Base-by-base conservation (phyloP, 176 grass and related monocot species). In the Areca catechu region DNA sequence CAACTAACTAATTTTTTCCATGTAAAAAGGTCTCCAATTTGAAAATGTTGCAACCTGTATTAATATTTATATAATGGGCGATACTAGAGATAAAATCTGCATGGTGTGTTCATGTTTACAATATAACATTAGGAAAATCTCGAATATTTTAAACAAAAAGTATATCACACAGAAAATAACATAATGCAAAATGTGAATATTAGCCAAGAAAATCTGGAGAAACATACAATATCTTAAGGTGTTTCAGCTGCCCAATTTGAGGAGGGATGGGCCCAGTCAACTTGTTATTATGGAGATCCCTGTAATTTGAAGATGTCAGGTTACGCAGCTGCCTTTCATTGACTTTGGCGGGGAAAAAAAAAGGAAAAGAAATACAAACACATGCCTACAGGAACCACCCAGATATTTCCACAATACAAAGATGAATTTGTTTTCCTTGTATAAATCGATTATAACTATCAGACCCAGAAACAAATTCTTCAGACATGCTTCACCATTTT, bases 271-370 rank as follows among this genome's bases (percentile, higher is more conserved):
- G 88, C 25, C 94, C 88, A 1, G 88, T 98, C 79, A 98, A 83
- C 81, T 98, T 98, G 85, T 98, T 98, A 76, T 89, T 98, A 74
- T 93, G 94, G 49, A 98, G 81, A 79, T 98, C 94, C 88, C 94
- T 98, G 60, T 24, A 57, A 76, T 73, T 78, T 58, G 54, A 67
- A 30, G 24, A 50, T 5, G 56, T 43, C 34, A 43, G 10, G 7
- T 9, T 43, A 10, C 12, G 34, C 34, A 43, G 34, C 34, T 2
- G 10, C 34, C 34, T 43, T 43, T 52, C 23, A 18, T 15, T 30
- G 9, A 24, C 18, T 22, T 59, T 76, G 17, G 52, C 23, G 21
- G 58, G 53, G 0, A 57, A 24, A 57, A 48, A 16, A 61, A 34
- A 43, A 68, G 70, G 61, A 37, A 1, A 66, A 30, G 0, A 25